Percentiles rank a stretch among this genome's conserved stretches.
Conservation (phyloP, 2,329 filamentous ascomycete species). For the Helminthosporium solani region DNA sequence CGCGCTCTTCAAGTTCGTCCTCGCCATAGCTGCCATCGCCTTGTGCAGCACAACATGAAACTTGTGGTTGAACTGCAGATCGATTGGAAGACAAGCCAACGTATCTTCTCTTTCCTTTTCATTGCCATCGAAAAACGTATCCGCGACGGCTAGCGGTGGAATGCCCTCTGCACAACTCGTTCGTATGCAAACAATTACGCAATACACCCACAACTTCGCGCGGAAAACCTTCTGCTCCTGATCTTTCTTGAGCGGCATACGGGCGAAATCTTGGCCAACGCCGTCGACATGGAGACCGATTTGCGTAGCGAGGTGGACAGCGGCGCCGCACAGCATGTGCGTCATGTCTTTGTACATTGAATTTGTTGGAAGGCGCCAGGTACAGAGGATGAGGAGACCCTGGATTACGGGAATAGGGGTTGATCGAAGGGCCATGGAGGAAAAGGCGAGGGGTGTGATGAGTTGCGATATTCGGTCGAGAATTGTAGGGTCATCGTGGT, state of each 20-base stretch:
- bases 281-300: constrained; percentile 44
- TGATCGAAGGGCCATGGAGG: constrained; percentile 39
- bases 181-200: constrained; percentile 41
- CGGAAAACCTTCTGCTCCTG: constrained; percentile 38
- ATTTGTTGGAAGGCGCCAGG: constrained; percentile 45
- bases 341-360: constrained; percentile 46
- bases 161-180: constrained; percentile 15
- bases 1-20: constrained; percentile 34
- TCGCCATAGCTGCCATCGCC: constrained; percentile 36
- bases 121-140: constrained; percentile 37
- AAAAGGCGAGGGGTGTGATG: constrained; percentile 42
- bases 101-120: constrained; percentile 36
- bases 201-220: constrained; percentile 41
- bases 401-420: constrained; percentile 44
- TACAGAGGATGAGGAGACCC: constrained; percentile 43
- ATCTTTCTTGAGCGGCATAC: constrained; percentile 39
- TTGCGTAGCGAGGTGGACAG: constrained; percentile 44
- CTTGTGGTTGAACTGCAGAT: constrained; percentile 38
- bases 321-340: constrained; percentile 44
- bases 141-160: constrained; percentile 33
- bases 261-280: constrained; percentile 44
- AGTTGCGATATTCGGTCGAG: constrained; percentile 34
- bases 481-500: constrained; percentile 39
- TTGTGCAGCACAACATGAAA: constrained; percentile 36
- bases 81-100: constrained; percentile 29